These are phyloP conservation scores for Pelomyxa schiedti DNA, from an alignment of 78 protist genomes.

Conservation along the genomic window DNA sequence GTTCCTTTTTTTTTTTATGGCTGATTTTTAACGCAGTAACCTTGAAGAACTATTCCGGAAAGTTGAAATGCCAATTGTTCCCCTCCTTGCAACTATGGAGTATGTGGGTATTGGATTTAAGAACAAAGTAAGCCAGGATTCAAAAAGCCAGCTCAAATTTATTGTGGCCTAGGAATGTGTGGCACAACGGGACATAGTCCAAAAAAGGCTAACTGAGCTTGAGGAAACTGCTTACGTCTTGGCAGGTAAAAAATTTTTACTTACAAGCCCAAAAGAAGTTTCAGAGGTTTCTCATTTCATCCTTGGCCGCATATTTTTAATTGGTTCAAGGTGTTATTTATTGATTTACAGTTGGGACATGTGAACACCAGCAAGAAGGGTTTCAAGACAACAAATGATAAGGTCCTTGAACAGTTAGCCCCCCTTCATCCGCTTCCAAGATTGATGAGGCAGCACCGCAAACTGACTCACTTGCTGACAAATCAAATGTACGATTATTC, in stretches of 20 bases:
- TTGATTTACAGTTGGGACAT: too few species aligned
- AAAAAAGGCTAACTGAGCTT: not conserved
- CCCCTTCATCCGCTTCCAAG: not conserved
- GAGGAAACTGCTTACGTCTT: not conserved
- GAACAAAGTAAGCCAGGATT: not conserved
- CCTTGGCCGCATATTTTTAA: not conserved
- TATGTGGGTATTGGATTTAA: not conserved
- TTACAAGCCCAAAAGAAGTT: not conserved
- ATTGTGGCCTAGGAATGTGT: too few species aligned
- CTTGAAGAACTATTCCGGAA: too few species aligned
- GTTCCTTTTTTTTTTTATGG: too few species aligned
- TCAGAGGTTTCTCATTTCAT: not conserved
- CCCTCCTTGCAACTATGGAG: not conserved
- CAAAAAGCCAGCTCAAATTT: too few species aligned
- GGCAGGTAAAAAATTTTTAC: not conserved
- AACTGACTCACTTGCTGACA: not conserved
- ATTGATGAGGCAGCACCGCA: not conserved
- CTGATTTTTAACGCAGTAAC: too few species aligned
- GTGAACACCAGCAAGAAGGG: too few species aligned
- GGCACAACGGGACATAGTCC: not conserved
- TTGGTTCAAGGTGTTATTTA: not conserved
- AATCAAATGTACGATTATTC: not conserved
- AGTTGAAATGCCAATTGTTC: not conserved
- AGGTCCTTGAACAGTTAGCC: not conserved
- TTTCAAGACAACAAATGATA: not conserved